Percentiles rank a stretch among this genome's conserved stretches.
Evolutionary conservation across 352 stramenopile genomes (phyloP).

Genomic region (Thalassiosira delicatula): DNA sequence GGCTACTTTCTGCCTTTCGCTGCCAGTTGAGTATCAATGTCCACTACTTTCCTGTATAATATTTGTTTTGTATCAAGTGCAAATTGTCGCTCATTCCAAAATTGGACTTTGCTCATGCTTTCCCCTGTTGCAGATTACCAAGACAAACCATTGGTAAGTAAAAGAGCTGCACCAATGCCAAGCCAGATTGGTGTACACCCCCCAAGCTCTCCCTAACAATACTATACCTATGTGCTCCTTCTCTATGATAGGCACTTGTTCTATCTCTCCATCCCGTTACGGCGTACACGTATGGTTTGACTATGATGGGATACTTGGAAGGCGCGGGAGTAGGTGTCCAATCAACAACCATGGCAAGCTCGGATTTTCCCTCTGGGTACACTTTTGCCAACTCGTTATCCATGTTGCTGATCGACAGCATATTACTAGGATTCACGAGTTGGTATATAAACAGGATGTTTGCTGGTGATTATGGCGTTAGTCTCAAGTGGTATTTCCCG

Average conservation of each 20-base stretch:
- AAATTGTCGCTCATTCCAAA: too few relatives aligned
- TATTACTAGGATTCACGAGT: constrained; percentile 74
- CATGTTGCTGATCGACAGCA: constrained; percentile 66
- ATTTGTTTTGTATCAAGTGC: too few relatives aligned
- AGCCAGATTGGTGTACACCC: too few relatives aligned
- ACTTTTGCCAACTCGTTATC: constrained; percentile 63
- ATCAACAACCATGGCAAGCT: constrained; percentile 52
- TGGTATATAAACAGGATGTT: constrained; percentile 82
- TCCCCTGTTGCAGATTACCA: constrained; percentile 34
- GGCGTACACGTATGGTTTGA: constrained; percentile 78
- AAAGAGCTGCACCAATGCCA: too few relatives aligned
- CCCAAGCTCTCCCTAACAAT: too few relatives aligned
- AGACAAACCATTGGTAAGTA: neutral
- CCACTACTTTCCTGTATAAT: too few relatives aligned
- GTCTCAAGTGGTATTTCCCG: constrained; percentile 74
- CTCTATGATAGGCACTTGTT: too few relatives aligned
- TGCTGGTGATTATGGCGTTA: constrained; percentile 73
- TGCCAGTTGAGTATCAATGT: too few relatives aligned
- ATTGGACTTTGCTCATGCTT: too few relatives aligned
- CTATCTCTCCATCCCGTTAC: constrained; percentile 79
- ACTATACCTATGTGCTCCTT: too few relatives aligned
- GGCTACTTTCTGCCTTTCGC: constrained; percentile 80
- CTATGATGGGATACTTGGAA: constrained; percentile 82
- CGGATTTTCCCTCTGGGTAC: constrained; percentile 75
- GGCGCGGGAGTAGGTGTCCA: constrained; percentile 74